A percentile compares a stretch with the other conserved stretches of the same genome.
Evolutionary conservation across 1,284 basidiomycete species (phyloP).

Genomic region (Apiotrichum gracile): DNA sequence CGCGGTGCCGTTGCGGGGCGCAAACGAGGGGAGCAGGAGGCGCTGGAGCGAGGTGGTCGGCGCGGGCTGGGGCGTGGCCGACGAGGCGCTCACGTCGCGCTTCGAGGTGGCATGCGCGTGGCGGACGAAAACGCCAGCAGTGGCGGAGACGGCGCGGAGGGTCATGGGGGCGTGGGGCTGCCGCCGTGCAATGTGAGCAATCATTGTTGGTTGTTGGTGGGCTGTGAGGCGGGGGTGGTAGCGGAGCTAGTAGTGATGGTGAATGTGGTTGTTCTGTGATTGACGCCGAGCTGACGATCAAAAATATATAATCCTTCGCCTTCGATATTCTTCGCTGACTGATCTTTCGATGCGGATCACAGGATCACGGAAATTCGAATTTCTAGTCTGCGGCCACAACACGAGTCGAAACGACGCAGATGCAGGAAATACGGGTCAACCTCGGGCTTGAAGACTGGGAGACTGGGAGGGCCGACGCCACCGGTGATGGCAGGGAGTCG

Average conservation of each 20-base stretch:
- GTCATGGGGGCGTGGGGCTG: neutral
- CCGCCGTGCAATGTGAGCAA: neutral
- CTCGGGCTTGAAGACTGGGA: no score
- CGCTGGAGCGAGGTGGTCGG: slow-evolving; percentile 1
- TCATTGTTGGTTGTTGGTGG: neutral
- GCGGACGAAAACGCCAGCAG: neutral
- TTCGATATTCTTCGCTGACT: no score
- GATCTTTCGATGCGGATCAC: no score
- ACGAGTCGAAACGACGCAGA: no score
- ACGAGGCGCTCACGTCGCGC: neutral
- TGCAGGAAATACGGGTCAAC: no score
- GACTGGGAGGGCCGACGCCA: no score
- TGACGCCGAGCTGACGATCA: no score
- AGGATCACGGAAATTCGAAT: no score
- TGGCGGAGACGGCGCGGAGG: neutral
- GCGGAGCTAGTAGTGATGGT: slow-evolving; percentile 59
- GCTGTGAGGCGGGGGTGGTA: slow-evolving; percentile 27
- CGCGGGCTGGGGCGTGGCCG: neutral
- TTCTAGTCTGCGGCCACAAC: no score
- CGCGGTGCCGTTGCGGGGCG: neutral
- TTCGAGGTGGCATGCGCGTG: neutral
- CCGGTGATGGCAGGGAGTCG: no score
- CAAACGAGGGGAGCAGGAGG: neutral
- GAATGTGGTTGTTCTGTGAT: no score
- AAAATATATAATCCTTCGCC: no score